A percentile compares a stretch with the other conserved stretches of the same genome.
phyloP scores from a whole-genome alignment of 345 rosid species.

The Salix brachista region DNA sequence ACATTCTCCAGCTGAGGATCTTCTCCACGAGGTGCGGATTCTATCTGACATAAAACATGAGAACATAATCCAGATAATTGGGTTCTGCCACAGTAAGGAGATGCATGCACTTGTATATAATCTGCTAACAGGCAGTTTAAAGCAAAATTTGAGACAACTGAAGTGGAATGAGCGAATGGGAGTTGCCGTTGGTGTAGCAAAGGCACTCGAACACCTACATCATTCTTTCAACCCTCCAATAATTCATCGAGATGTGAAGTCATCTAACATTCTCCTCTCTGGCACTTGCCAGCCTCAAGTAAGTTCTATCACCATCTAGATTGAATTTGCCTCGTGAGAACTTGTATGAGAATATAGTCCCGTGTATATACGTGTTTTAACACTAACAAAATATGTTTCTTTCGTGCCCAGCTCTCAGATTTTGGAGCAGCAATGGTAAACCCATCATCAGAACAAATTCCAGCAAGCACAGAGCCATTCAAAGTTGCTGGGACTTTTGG shows the following conservation, averaged over 20 bases:
- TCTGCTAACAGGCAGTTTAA: slow-evolving; percentile 34
- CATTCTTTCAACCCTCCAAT: slow-evolving; percentile 37
- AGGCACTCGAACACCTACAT: slow-evolving; percentile 41
- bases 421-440: slow-evolving; percentile 28
- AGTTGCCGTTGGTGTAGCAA: slow-evolving; percentile 38
- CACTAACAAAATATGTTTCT: not conserved
- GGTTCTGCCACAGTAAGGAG: slow-evolving; percentile 25
- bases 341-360: too few species aligned
- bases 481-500: slow-evolving; percentile 33
- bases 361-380: not conserved
- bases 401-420: slow-evolving; percentile 15
- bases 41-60: slow-evolving; percentile 25
- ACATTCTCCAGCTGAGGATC: slow-evolving; percentile 24
- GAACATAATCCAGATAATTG: slow-evolving; percentile 35
- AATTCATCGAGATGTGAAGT: slow-evolving; percentile 36
- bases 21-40: slow-evolving; percentile 34
- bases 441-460: slow-evolving; percentile 21
- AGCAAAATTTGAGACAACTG: slow-evolving; percentile 25
- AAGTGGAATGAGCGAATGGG: slow-evolving; percentile 33
- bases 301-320: not conserved
- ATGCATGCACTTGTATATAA: slow-evolving; percentile 34
- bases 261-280: slow-evolving; percentile 41
- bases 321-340: not conserved
- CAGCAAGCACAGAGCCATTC: slow-evolving; percentile 18
- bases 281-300: slow-evolving; percentile 33